Percentiles rank a stretch among this genome's conserved stretches.
Evolutionary conservation across 2,329 filamentous ascomycete species (phyloP).

Genomic region (Thermochaetoides dissita): DNA sequence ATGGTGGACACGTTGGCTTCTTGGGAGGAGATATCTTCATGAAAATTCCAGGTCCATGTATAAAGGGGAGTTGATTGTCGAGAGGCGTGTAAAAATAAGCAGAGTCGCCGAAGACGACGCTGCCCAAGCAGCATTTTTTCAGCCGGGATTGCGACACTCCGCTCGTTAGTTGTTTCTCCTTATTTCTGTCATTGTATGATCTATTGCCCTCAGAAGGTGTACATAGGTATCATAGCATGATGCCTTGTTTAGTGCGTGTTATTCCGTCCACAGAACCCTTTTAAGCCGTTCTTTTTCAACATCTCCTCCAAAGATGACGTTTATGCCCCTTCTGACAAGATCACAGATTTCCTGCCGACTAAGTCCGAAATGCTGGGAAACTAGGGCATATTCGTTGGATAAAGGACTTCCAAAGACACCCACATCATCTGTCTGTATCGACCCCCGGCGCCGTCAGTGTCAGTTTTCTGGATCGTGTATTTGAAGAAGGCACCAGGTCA

Average conservation of each 20-base stretch:
- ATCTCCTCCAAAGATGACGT: constrained; percentile 52
- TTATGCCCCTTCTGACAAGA: constrained; percentile 47
- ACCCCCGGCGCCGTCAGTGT: not conserved
- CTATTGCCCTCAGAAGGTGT: not conserved
- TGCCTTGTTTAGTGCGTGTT: not conserved
- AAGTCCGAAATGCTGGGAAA: constrained; percentile 55
- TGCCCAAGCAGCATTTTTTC: too few species aligned
- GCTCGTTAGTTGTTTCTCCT: constrained; percentile 5
- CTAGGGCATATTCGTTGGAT: constrained; percentile 64
- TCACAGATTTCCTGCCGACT: constrained; percentile 29
- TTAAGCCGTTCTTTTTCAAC: constrained; percentile 45
- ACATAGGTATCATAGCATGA: too few species aligned
- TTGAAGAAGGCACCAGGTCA: constrained; percentile 12
- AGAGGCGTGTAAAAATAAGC: too few species aligned
- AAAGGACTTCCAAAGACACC: constrained; percentile 65
- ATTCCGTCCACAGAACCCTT: constrained; percentile 11
- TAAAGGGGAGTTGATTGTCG: too few species aligned
- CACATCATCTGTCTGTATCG: constrained; percentile 61
- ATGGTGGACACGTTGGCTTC: too few species aligned
- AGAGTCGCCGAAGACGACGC: too few species aligned
- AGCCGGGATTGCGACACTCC: constrained; percentile 3
- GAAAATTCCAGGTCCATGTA: too few species aligned
- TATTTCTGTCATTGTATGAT: not conserved
- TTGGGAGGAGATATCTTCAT: too few species aligned
- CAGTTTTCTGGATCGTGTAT: not conserved